Conservation (phyloP, 1,284 basidiomycete species). For the Cutaneotrichosporon sp. region DNA sequence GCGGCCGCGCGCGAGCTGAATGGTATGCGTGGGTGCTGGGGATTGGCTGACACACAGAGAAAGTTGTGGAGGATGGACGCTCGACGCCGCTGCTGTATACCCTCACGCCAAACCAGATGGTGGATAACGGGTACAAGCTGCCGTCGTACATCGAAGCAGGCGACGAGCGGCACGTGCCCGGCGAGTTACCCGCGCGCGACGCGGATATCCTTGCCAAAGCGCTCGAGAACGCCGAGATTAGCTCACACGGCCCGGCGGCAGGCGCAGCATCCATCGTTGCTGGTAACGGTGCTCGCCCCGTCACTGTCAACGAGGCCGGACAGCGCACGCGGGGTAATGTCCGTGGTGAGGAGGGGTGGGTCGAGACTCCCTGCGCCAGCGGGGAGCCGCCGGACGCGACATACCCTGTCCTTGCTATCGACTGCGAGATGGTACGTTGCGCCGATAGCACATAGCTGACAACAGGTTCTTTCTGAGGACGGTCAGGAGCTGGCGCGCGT, state of each 20-base stretch:
- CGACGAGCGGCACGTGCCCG: constrained; percentile 27
- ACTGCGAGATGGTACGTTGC: constrained; percentile 83
- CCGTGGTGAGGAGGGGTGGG: constrained; percentile 56
- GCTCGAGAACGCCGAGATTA: constrained; percentile 1
- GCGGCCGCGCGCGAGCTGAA: constrained; percentile 42
- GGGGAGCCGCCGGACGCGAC: constrained; percentile 29
- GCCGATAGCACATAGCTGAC: background rate
- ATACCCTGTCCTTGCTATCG: constrained; percentile 54
- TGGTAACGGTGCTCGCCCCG: background rate
- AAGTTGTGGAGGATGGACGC: constrained; percentile 5
- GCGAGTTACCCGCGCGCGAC: constrained; percentile 16
- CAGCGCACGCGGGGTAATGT: constrained; percentile 49
- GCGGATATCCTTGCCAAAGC: constrained; percentile 6
- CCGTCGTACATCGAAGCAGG: constrained; percentile 63
- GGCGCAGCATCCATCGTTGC: background rate
- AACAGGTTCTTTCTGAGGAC: constrained; percentile 72
- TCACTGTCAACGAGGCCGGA: constrained; percentile 12
- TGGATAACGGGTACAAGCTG: constrained; percentile 81
- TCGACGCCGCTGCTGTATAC: constrained; percentile 60
- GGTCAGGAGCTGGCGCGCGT: constrained; percentile 81
- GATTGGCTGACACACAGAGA: background rate
- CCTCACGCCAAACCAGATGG: constrained; percentile 73
- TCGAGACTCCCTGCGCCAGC: constrained; percentile 63
- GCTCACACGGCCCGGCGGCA: background rate
- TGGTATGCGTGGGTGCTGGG: constrained; percentile 18